Percentiles rank a stretch among this genome's conserved stretches.
Evolutionary conservation across 2,329 filamentous ascomycete species (phyloP).

Genomic region (Aciculosporium take): DNA sequence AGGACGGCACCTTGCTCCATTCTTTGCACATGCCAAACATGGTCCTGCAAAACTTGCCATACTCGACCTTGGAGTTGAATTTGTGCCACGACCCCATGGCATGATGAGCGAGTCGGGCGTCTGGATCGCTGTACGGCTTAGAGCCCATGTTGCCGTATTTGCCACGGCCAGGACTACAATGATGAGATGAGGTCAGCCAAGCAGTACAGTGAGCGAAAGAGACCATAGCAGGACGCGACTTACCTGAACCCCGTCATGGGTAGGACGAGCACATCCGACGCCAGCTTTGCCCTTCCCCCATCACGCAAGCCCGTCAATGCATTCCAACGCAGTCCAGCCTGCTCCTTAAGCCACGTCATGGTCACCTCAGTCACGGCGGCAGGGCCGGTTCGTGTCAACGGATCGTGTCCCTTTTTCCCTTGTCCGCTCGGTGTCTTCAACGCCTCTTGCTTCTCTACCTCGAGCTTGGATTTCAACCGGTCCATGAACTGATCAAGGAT

Average conservation of each 20-base stretch:
- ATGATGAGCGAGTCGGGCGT: conserved; percentile 11
- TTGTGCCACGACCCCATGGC: conserved; percentile 12
- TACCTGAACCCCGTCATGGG: conserved; percentile 14
- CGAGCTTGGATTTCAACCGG: conserved; percentile 7
- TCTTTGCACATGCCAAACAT: conserved; percentile 11
- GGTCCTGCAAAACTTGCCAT: conserved; percentile 13
- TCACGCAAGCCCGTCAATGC: conserved; percentile 11
- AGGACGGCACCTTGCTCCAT: conserved; percentile 11
- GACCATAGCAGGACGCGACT: not conserved
- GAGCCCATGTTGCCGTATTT: conserved; percentile 14
- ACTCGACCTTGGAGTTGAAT: conserved; percentile 10
- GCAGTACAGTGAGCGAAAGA: not conserved
- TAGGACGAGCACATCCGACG: conserved; percentile 11
- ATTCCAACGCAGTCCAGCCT: conserved; percentile 12
- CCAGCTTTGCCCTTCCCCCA: conserved; percentile 11
- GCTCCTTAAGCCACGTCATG: conserved; percentile 9
- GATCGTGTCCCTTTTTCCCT: conserved; percentile 6
- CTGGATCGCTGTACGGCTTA: conserved; percentile 10
- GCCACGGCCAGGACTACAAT: conserved; percentile 10
- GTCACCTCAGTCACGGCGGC: conserved; percentile 12
- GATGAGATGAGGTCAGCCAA: not conserved
- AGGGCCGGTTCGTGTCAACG: conserved; percentile 12
- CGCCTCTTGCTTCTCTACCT: conserved; percentile 5
- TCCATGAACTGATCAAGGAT: conserved; percentile 11
- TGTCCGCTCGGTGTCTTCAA: not conserved